Conservation (phyloP, 345 rosid genomes). For the Rhodamnia rubescens region DNA sequence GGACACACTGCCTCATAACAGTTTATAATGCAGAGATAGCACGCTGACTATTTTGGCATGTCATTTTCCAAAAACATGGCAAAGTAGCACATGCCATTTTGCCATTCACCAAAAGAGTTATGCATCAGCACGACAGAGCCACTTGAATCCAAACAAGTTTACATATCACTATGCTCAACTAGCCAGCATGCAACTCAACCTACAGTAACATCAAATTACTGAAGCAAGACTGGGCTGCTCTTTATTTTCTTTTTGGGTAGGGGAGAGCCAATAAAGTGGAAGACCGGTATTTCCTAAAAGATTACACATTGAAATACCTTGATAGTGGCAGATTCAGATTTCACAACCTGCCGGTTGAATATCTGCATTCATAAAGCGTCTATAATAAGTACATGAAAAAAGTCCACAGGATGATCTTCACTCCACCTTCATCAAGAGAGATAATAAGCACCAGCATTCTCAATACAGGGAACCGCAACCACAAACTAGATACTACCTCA, state of each 20-base stretch:
- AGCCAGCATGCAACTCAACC: background rate
- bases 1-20: background rate
- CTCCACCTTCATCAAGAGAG: background rate
- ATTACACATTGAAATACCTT: slow-evolving; percentile 26
- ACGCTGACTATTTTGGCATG: background rate
- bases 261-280: background rate
- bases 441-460: background rate
- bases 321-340: slow-evolving; percentile 90
- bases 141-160: background rate
- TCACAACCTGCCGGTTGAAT: slow-evolving; percentile 75
- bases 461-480: background rate
- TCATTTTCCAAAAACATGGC: background rate
- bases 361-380: slow-evolving; percentile 33
- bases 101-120: background rate
- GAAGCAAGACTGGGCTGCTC: background rate
- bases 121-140: background rate
- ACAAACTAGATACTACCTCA: background rate
- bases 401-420: background rate
- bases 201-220: background rate
- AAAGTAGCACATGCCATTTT: background rate
- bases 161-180: background rate
- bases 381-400: background rate
- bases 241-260: background rate
- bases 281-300: background rate
- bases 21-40: background rate